Base-by-base conservation (phyloP, 2,329 filamentous ascomycete genomes). In the Penicillium vulpinum region DNA sequence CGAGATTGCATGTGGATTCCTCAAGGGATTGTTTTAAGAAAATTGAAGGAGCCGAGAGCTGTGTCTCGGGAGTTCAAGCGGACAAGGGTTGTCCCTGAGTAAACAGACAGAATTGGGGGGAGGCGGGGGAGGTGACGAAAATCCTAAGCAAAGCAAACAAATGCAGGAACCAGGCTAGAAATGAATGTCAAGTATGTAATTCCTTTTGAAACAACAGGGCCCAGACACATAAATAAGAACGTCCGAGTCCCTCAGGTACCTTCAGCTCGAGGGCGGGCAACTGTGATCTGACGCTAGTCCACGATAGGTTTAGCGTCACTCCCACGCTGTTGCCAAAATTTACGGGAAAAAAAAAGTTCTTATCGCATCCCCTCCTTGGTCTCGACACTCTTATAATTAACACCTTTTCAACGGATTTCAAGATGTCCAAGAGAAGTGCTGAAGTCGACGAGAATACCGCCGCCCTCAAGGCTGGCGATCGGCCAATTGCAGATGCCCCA, bases 361-460 rank as follows among this genome's bases (percentile, higher is more conserved):
- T 67, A 63, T 62, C 63, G 57, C 48, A 44, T 51, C 39, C 52
- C 51, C 59, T 45, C 53, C 49, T 49, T 48, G 28, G 28, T 64
- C 58, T 47, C 54, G 29, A 63, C 60, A 18, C 40, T 58, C 26
- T 57, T 56, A 39, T 51, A 47, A 51, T 55, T 41, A 44, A 26
- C 43, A 49, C 41, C 29, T 43, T 44, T 39, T 41, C 21, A n/a
- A 46, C 22, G 9, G 8, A 21, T 33, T 26, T 46, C 62, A 77
- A 54, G 54, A 88, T 88, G 85, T 80, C 83, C 41, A 88, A 88
- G 72, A 78, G 85, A 72, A 75, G 80, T 31, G 83, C 83, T 56
- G 84, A 86, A 59, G 73, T 77, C 33, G 79, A 80, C 36, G 76
- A 79, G 51, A 77, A 81, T 61, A 78, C 81, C 58, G 76, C 83